Percentiles rank a stretch among this genome's conserved stretches.
Conservation (phyloP, 1,139 yeast genomes). For the Sugiyamaella grinbergsii region DNA sequence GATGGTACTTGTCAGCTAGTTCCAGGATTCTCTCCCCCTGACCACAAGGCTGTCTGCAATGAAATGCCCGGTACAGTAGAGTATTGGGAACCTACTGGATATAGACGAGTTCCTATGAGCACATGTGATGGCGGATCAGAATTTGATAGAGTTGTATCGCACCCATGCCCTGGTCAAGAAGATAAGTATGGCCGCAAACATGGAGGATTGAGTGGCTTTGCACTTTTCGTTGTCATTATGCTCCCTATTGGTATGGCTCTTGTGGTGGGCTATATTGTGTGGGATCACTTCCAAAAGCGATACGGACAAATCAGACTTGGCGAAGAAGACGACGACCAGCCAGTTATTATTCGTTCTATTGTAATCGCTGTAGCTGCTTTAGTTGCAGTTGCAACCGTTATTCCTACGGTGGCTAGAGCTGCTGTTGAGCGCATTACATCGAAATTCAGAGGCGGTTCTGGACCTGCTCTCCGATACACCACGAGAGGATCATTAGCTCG, state of each 20-base stretch:
- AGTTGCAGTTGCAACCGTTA: slow-evolving; percentile 38
- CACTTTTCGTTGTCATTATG: slow-evolving; percentile 53
- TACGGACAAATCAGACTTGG: slow-evolving; percentile 87
- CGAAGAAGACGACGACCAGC: slow-evolving; percentile 55
- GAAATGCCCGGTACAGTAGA: slow-evolving; percentile 58
- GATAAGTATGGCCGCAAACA: slow-evolving; percentile 60
- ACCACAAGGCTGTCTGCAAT: slow-evolving; percentile 64
- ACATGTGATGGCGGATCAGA: slow-evolving; percentile 73
- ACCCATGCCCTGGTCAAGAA: slow-evolving; percentile 87
- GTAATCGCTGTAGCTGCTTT: slow-evolving; percentile 40
- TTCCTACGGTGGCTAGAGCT: slow-evolving; percentile 34
- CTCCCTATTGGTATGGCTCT: slow-evolving; percentile 62
- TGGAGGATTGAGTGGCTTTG: slow-evolving; percentile 59
- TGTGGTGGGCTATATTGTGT: slow-evolving; percentile 68
- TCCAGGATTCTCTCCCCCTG: slow-evolving; percentile 67
- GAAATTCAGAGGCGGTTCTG: slow-evolving; percentile 17
- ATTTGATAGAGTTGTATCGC: slow-evolving; percentile 66
- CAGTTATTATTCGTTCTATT: slow-evolving; percentile 31
- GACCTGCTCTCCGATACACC: slow-evolving; percentile 26
- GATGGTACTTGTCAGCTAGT: slow-evolving; percentile 90
- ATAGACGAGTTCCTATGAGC: slow-evolving; percentile 70
- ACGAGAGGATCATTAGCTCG: slow-evolving; percentile 35
- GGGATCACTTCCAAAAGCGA: slow-evolving; percentile 75
- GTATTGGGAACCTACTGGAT: slow-evolving; percentile 79
- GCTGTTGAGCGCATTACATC: slow-evolving; percentile 21